Percentiles rank a stretch among this genome's conserved stretches.
Evolutionary conservation across 2,329 filamentous ascomycete species (phyloP).

Genomic region (Zymoseptoria brevis): DNA sequence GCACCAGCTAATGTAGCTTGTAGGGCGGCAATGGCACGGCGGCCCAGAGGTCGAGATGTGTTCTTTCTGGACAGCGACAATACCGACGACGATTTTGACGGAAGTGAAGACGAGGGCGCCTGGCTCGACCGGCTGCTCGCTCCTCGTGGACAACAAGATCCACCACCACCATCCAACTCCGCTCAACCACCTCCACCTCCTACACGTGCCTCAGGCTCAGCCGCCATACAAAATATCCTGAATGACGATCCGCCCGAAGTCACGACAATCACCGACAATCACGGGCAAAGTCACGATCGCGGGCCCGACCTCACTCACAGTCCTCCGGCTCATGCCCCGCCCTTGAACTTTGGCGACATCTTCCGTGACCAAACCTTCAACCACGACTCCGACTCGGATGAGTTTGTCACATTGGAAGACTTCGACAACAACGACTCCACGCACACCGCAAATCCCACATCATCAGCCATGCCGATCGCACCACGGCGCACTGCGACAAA

Average conservation of each 20-base stretch:
- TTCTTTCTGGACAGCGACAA: not conserved
- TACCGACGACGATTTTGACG: not conserved
- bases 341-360: not conserved
- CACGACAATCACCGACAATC: not conserved
- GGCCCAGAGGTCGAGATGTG: not conserved
- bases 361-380: not conserved
- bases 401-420: slow-evolving; percentile 16
- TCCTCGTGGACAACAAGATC: not conserved
- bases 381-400: slow-evolving; percentile 4
- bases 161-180: not conserved
- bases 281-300: not conserved
- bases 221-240: not conserved
- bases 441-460: not conserved
- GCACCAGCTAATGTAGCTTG: not conserved
- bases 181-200: not conserved
- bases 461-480: slow-evolving; percentile 5
- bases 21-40: not conserved
- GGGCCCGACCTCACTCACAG: not conserved
- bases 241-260: not conserved
- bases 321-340: not conserved
- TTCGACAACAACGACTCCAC: slow-evolving; percentile 5
- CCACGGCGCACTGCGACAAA: not conserved
- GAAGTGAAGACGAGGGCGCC: not conserved
- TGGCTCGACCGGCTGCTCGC: not conserved
- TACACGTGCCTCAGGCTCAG: not conserved